phyloP scores from a whole-genome alignment of 345 rosid species.

The Bruguiera sexangula region DNA sequence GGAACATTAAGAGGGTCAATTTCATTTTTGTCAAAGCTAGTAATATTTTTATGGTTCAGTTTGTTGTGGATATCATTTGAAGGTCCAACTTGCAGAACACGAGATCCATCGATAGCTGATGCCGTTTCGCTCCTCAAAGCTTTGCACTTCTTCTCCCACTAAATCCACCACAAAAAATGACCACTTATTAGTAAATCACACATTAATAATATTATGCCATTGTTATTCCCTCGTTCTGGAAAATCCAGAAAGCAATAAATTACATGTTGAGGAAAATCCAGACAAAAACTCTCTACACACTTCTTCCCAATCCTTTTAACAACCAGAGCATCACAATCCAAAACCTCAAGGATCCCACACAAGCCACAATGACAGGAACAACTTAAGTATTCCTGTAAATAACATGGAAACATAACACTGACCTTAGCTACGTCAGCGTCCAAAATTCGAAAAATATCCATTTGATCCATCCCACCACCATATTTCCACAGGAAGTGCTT shows the following conservation, averaged over 20 bases:
- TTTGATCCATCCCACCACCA: constrained; percentile 56
- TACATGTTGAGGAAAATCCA: no score
- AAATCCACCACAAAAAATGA: constrained; percentile 18
- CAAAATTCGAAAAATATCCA: constrained; percentile 47
- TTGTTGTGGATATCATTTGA: constrained; percentile 79
- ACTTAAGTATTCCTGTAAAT: background rate
- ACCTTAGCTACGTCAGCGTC: constrained; percentile 68
- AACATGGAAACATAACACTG: constrained; percentile 7
- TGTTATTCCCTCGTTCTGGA: no score
- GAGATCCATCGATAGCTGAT: constrained; percentile 33
- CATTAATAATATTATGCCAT: no score
- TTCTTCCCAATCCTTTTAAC: background rate
- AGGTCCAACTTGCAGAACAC: constrained; percentile 34
- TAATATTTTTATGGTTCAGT: constrained; percentile 40
- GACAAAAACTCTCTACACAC: no score
- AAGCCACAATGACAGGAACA: background rate
- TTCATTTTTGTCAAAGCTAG: constrained; percentile 46
- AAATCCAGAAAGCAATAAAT: no score
- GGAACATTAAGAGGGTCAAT: constrained; percentile 36
- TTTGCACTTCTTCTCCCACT: constrained; percentile 74
- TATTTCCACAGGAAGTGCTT: constrained; percentile 80
- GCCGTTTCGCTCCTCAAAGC: constrained; percentile 42
- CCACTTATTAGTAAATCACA: no score
- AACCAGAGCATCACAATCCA: background rate
- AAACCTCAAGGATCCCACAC: background rate